Percentiles rank a stretch among this genome's conserved stretches.
These are phyloP conservation scores for Tolypocladium guangdongense DNA, from an alignment of 2,329 filamentous ascomycete species.

Conservation along the genomic window DNA sequence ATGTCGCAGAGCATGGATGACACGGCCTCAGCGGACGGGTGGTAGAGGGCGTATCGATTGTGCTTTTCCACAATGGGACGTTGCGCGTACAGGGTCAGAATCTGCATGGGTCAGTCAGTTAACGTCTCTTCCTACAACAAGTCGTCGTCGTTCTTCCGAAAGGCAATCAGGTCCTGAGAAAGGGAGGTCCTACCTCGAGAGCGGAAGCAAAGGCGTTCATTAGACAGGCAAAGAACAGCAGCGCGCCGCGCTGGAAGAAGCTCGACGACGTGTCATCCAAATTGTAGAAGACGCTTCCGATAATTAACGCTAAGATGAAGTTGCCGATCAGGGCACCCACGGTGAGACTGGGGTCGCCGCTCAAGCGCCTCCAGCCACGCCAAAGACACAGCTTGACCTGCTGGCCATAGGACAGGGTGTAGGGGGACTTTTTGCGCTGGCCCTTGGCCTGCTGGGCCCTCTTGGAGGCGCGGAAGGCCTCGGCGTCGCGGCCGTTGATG, in stretches of 20 bases:
- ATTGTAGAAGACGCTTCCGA: conserved; percentile 74
- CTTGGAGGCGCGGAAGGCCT: conserved; percentile 44
- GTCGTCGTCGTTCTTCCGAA: background rate
- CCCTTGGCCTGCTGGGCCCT: conserved; percentile 43
- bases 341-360: conserved; percentile 66
- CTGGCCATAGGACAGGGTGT: conserved; percentile 65
- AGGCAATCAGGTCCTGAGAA: background rate
- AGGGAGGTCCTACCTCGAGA: conserved; percentile 45
- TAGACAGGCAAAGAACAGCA: conserved; percentile 80
- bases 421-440: conserved; percentile 63
- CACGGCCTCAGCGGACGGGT: conserved; percentile 79
- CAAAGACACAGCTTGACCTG: conserved; percentile 72
- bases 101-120: conserved; percentile 28
- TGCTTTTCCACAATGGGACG: conserved; percentile 91
- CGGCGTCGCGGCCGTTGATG: conserved; percentile 43
- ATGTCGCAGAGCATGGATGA: conserved; percentile 79
- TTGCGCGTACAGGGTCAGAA: conserved; percentile 78
- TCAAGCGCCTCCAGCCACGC: conserved; percentile 68
- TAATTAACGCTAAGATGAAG: conserved; percentile 63
- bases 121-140: background rate
- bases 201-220: conserved; percentile 77
- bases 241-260: conserved; percentile 68
- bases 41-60: conserved; percentile 74
- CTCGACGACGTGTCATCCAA: conserved; percentile 51
- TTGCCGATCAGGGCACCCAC: conserved; percentile 61